Evolutionary conservation across 2,329 filamentous ascomycete species (phyloP), one percentile per base, ranked within the genome.

Genomic region (Rugonectria rugulosa): DNA sequence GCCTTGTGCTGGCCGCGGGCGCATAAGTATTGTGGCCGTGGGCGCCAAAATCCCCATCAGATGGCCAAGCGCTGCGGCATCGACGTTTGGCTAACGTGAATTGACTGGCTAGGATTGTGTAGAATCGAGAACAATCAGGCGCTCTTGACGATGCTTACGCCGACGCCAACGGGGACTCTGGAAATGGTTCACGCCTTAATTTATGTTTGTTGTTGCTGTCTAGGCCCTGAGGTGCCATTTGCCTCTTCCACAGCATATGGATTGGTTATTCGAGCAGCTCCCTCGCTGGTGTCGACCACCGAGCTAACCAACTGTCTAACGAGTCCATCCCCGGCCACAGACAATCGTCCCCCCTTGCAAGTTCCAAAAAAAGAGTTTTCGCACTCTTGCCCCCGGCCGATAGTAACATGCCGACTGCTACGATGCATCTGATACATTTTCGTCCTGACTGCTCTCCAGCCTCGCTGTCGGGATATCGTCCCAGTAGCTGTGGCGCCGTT

Each of bases 31-130:
- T 40, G 12, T 32, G 49, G 23, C n/a, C n/a, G 53, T 38, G 63
- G 57, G 57, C 63, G 57, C 54, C 53, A 52, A 53, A 34, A 41
- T 52, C 51, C 21, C 20, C 15, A 15, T n/a, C 31, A 50, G 6
- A 45, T 41, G 31, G 32, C 31, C 61, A 67, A 67, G 64, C 62
- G 64, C 64, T 63, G 65, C 55, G 53, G 57, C 56, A 59, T 46
- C 17, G 17, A 15, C 32, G 43, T 48, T 54, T 44, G 53, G 53
- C 41, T 10, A 21, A 56, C 53, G 61, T 42, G 49, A 58, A 42
- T 54, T 63, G 60, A 68, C 57, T 67, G 65, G 65, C 27, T 55
- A 50, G 47, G 29, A 43, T 41, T 46, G 40, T 2, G 20, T 26
- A 23, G 45, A 48, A 46, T 24, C 24, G 45, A 47, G 49, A 57